A percentile compares a stretch with the other conserved stretches of the same genome.
Evolutionary conservation across 2,329 filamentous ascomycete species (phyloP).

Genomic region (Cladophialophora yegresii): DNA sequence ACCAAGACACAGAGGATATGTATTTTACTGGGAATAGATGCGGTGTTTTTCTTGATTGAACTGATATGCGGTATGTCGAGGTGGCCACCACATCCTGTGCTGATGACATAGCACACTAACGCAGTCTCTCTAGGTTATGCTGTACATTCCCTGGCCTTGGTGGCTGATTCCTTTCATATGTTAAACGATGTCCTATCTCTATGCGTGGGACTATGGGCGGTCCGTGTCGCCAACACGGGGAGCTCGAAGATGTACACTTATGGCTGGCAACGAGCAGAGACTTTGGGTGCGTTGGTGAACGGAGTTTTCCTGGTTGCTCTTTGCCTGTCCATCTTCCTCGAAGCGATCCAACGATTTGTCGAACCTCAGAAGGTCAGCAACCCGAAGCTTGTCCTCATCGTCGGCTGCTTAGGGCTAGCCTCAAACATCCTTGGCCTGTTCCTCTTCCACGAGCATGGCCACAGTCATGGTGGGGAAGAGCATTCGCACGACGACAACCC

Average conservation of each 20-base stretch:
- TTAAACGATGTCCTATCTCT: constrained; percentile 97
- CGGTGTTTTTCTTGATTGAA: constrained; percentile 86
- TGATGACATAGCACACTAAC: neutral
- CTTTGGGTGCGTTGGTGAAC: constrained; percentile 92
- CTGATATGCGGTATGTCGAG: constrained; percentile 65
- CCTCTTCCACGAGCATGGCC: constrained; percentile 90
- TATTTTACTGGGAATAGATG: constrained; percentile 88
- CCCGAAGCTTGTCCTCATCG: constrained; percentile 82
- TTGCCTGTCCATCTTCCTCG: constrained; percentile 93
- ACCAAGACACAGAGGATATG: constrained; percentile 91
- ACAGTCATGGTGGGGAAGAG: constrained; percentile 67
- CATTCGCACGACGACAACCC: constrained; percentile 49
- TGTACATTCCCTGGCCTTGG: constrained; percentile 87
- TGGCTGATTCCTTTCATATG: constrained; percentile 99
- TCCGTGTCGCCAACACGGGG: constrained; percentile 80
- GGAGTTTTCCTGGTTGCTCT: constrained; percentile 96
- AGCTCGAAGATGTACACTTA: constrained; percentile 93
- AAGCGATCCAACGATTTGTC: constrained; percentile 87
- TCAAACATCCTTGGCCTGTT: constrained; percentile 89
- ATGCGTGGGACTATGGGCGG: constrained; percentile 90
- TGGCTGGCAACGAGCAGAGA: constrained; percentile 96
- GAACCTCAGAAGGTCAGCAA: constrained; percentile 86
- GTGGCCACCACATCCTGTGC: neutral
- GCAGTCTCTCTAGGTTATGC: constrained; percentile 61
- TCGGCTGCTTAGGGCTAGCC: constrained; percentile 79